phyloP scores from a whole-genome alignment of 1,139 yeast species.

The Taphrina populina region DNA sequence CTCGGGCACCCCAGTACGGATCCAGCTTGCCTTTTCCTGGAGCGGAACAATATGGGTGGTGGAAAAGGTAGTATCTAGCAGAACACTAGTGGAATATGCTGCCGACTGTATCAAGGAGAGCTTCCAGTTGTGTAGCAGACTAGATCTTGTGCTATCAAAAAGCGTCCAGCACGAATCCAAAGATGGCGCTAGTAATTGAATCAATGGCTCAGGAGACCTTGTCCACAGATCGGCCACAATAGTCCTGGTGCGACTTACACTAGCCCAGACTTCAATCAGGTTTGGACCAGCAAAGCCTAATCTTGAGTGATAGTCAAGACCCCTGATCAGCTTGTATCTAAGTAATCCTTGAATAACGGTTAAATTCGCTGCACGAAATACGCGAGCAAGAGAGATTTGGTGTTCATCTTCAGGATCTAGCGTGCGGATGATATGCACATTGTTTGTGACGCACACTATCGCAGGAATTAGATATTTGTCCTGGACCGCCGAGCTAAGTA shows the following conservation, averaged over 20 bases:
- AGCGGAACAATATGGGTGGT: not conserved
- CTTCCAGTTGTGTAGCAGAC: constrained; percentile 23
- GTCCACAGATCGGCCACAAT: constrained; percentile 11
- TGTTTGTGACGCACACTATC: constrained; percentile 2
- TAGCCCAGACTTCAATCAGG: constrained; percentile 17
- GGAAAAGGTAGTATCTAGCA: constrained; percentile 8
- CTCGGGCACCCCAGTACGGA: constrained; percentile 7
- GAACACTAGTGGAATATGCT: constrained; percentile 13
- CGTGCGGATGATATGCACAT: constrained; percentile 13
- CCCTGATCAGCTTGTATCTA: not conserved
- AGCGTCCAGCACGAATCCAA: constrained; percentile 23
- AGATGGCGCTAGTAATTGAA: constrained; percentile 2
- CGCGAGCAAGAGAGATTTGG: constrained; percentile 16
- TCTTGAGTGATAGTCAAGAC: constrained; percentile 4
- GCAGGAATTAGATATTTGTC: constrained; percentile 10
- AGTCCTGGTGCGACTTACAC: constrained; percentile 5
- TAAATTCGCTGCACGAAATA: constrained; percentile 8
- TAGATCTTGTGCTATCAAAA: constrained; percentile 11
- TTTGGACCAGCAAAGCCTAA: constrained; percentile 20
- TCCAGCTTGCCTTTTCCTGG: constrained; percentile 9
- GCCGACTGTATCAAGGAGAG: not conserved
- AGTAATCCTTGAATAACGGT: constrained; percentile 15
- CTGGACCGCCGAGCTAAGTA: constrained; percentile 8
- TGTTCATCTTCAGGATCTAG: constrained; percentile 28
- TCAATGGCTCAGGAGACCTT: not conserved